Conservation (phyloP, 2,329 filamentous ascomycete species). For the Bretziella fagacearum region DNA sequence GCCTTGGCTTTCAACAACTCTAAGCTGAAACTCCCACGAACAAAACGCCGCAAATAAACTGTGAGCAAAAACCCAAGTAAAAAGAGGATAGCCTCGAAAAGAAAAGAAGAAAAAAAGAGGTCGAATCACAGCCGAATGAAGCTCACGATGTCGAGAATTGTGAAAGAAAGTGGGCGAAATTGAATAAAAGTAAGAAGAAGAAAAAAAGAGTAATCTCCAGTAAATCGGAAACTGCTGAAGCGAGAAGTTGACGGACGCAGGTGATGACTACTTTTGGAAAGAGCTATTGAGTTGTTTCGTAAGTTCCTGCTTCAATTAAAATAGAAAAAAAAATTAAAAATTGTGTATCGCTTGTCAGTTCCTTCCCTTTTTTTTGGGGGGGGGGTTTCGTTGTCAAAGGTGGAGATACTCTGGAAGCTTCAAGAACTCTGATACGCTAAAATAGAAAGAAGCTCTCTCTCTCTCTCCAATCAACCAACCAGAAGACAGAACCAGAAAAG, state of each 20-base stretch:
- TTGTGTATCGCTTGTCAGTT: background rate
- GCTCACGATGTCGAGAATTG: background rate
- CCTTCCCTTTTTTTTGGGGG: background rate
- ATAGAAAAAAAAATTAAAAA: background rate
- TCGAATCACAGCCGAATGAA: constrained; percentile 5
- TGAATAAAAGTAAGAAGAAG: background rate
- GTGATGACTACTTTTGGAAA: background rate
- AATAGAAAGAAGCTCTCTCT: background rate
- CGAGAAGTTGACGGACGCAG: background rate
- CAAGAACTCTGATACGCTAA: background rate
- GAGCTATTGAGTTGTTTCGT: background rate
- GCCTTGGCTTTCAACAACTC: background rate
- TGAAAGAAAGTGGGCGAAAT: background rate
- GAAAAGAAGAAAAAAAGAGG: background rate
- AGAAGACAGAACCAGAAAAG: background rate
- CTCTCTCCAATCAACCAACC: background rate
- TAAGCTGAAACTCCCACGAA: constrained; percentile 2
- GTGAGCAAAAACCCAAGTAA: background rate
- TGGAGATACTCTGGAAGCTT: background rate
- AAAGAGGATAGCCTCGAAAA: background rate
- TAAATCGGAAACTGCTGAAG: background rate
- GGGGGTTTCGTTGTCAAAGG: too few relatives aligned
- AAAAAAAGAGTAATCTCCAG: background rate
- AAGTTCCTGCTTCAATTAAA: background rate
- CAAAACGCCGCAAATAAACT: background rate